These are phyloP conservation scores for Helichrysum umbraculigerum DNA, from an alignment of 129 eudicot genomes.

Conservation along the genomic window DNA sequence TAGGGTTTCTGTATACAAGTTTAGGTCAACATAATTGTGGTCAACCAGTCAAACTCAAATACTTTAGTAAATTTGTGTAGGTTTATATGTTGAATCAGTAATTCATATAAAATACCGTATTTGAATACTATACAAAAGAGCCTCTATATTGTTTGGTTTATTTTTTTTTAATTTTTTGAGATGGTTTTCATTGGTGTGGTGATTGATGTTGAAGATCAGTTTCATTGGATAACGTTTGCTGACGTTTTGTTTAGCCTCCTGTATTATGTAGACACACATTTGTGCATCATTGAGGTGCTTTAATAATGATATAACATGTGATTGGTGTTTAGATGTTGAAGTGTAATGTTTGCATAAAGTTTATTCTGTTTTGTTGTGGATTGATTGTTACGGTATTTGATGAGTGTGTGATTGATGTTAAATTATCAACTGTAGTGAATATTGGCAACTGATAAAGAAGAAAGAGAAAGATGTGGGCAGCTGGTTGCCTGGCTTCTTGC, in stretches of 20 bases:
- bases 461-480: slow-evolving; percentile 86
- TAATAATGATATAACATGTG: background rate
- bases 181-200: background rate
- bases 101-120: background rate
- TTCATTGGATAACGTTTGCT: background rate
- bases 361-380: background rate
- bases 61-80: background rate
- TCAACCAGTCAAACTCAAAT: background rate
- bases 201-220: background rate
- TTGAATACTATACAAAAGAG: background rate
- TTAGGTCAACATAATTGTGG: background rate
- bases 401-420: slow-evolving; percentile 19
- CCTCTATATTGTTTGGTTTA: background rate
- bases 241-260: background rate
- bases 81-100: background rate
- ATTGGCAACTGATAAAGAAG: slow-evolving; percentile 27
- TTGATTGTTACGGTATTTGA: background rate
- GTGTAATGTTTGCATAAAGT: background rate
- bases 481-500: slow-evolving; percentile 96
- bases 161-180: background rate
- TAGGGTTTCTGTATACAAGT: background rate
- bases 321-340: background rate
- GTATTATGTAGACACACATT: background rate
- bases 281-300: background rate
- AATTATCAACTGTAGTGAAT: slow-evolving; percentile 19